Evolutionary conservation across 805 yeast genomes (phyloP).

Genomic region (Wickerhamomyces canadensis): DNA sequence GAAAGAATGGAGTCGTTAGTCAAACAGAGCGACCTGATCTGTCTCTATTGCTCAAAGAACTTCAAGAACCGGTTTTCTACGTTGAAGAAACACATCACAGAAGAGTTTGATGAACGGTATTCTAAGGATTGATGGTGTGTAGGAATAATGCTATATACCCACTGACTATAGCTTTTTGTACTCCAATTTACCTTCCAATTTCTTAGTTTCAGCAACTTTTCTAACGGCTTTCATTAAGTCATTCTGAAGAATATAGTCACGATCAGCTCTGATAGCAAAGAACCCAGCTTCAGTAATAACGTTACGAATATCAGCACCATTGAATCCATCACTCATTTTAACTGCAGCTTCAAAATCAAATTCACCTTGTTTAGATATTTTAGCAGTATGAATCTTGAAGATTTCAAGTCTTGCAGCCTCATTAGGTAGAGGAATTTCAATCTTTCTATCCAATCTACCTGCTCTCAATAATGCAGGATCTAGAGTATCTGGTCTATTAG

Average conservation of each 20-base stretch:
- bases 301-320: constrained; percentile 97
- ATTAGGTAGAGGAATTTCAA: constrained; percentile 92
- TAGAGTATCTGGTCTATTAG: constrained; percentile 97
- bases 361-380: constrained; percentile 87
- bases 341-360: constrained; percentile 96
- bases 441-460: constrained; percentile 94
- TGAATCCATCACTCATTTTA: constrained; percentile 98
- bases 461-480: constrained; percentile 98
- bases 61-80: constrained; percentile 37
- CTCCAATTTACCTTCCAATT: constrained; percentile 92
- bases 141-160: background rate
- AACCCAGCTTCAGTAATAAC: constrained; percentile 98
- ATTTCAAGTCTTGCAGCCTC: constrained; percentile 93
- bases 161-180: constrained; percentile 76
- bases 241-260: constrained; percentile 88
- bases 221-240: constrained; percentile 98
- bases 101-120: constrained; percentile 26
- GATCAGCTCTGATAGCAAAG: constrained; percentile 95
- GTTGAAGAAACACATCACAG: constrained; percentile 36
- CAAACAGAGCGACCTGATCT: constrained; percentile 32
- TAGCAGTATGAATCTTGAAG: constrained; percentile 85
- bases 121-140: too few species aligned
- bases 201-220: constrained; percentile 94
- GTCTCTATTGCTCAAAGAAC: constrained; percentile 36
- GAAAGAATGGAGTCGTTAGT: constrained; percentile 32